Evolutionary conservation across 192 early-diverging fungal species (phyloP), one percentile per base, ranked within the genome.

Genomic region (Umbelopsis sp.): DNA sequence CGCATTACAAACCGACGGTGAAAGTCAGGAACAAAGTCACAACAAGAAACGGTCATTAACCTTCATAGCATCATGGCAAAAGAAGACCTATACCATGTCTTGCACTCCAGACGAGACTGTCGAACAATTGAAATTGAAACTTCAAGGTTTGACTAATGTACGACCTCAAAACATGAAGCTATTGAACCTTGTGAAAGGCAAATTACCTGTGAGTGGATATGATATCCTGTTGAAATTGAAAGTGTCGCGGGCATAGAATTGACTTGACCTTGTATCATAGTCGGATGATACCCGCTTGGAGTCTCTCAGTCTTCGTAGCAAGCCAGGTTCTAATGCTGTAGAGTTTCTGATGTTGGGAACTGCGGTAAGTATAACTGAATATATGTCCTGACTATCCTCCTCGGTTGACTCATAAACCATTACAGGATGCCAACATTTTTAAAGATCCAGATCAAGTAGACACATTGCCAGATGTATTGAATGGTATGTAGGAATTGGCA

Each of bases 101-200:
- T 51, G 50, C 9, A 32, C 49, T n/a, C 51, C 50, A 7, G 29
- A 52, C 17, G 70, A 71, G 24, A 71, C 70, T 31, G 70, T 71
- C 16, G 22, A 51, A 14, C 43, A 53, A 20, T 29, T 71, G 5
- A 71, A 71, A 43, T 21, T 29, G 25, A 59, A 51, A 12, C 38
- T 71, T 22, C 83, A 85, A 51, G 89, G 88, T 50, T 71, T 90
- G 47, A 93, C 92, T 0, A 80, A 85, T 32, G 89, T 93, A 4
- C 84, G 84, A 17, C 83, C 87, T 11, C 73, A 80, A 44, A 76
- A 87, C 62, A 90, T 91, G 71, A 93, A 93, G 67, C 84, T 93
- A n/a, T 80, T 93, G 56, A 87, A 87, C 2, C 77, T 93, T 9
- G 86, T 89, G 34, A 87, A 85, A 68, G 89, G 91, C 22, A 82